Evolutionary conservation across 2,329 filamentous ascomycete species (phyloP).

Genomic region (Aspergillus uvarum): DNA sequence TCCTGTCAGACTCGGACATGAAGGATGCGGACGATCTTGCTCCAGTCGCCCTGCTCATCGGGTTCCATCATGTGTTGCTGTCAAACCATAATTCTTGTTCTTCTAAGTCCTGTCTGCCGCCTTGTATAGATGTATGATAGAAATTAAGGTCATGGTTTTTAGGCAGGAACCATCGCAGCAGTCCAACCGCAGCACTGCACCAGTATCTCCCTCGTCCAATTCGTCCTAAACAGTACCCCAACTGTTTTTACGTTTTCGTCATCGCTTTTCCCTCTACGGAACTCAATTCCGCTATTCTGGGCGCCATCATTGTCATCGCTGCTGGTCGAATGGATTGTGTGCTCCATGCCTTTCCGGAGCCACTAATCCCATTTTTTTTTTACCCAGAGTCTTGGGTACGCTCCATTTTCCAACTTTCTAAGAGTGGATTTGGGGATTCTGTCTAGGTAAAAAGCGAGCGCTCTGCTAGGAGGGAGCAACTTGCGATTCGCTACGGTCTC

Average conservation of each 20-base stretch:
- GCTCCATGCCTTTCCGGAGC: neutral
- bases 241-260: neutral
- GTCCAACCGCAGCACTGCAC: neutral
- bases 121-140: neutral
- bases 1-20: conserved; percentile 7
- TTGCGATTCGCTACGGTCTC: neutral
- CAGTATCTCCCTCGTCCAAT: neutral
- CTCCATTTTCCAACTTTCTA: neutral
- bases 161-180: neutral
- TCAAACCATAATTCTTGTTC: neutral
- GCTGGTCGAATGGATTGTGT: conserved; percentile 1
- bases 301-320: neutral
- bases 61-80: neutral
- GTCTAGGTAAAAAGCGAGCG: neutral
- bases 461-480: neutral
- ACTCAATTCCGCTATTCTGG: neutral
- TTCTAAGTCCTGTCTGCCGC: neutral
- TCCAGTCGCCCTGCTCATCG: conserved; percentile 1
- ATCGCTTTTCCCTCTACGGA: conserved; percentile 2
- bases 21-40: neutral
- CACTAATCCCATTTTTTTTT: neutral
- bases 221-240: neutral
- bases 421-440: neutral
- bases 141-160: neutral
- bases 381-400: neutral